Conservation (phyloP, 2,329 filamentous ascomycete species). For the Neobulgaria alba region DNA sequence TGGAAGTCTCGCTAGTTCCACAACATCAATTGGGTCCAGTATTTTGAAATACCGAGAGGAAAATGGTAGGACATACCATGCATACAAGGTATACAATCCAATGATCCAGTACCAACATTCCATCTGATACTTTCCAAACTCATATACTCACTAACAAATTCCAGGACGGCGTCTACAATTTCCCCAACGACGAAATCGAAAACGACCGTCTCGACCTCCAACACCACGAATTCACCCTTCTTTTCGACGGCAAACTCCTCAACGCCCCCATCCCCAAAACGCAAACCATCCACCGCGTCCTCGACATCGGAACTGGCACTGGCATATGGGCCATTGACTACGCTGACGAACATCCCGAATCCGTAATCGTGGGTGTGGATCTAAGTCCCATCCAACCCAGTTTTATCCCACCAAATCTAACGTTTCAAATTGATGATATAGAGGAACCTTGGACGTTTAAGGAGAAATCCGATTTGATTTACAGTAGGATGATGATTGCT, state of each 20-base stretch:
- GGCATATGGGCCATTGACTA: constrained; percentile 12
- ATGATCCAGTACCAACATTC: no score
- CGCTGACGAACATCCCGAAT: constrained; percentile 20
- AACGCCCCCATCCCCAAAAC: constrained; percentile 1
- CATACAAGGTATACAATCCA: constrained; percentile 7
- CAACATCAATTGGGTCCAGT: constrained; percentile 24
- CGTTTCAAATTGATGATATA: constrained; percentile 55
- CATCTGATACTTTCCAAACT: no score
- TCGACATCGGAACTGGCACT: constrained; percentile 10
- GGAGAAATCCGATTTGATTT: constrained; percentile 49
- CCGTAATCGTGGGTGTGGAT: constrained; percentile 2
- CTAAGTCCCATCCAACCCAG: constrained; percentile 7
- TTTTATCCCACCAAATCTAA: constrained; percentile 43
- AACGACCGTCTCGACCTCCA: constrained; percentile 14
- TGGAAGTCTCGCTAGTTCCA: constrained; percentile 2
- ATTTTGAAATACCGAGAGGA: constrained; percentile 32
- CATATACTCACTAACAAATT: no score
- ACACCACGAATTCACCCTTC: constrained; percentile 10
- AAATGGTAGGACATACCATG: constrained; percentile 18
- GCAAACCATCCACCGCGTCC: constrained; percentile 1
- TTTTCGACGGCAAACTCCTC: constrained; percentile 5
- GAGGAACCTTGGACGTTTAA: constrained; percentile 39
- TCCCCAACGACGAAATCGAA: constrained; percentile 4
- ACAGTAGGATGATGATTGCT: constrained; percentile 34
- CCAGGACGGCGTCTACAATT: neutral